Evolutionary conservation across 768 basidiomycete species (phyloP), one percentile per base, ranked within the genome.

Genomic region (Psilocybe tampanensis): DNA sequence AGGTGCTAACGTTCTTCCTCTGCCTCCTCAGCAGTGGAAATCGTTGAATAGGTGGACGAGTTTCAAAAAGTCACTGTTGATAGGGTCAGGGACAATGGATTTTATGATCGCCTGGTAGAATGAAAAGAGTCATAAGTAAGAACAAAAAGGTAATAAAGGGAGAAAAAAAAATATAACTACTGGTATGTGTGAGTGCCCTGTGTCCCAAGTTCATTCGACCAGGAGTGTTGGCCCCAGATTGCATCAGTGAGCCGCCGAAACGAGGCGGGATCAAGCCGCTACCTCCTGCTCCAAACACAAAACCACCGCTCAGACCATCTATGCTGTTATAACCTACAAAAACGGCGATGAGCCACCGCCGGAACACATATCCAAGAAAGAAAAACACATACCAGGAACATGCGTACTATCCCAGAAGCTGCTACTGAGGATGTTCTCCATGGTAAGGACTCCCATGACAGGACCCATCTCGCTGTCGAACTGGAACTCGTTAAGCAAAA

Each of bases 21-120:
- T n/a, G n/a, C n/a, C n/a, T n/a, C n/a, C n/a, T n/a, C n/a, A n/a
- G n/a, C n/a, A n/a, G n/a, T n/a, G 87, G 88, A 99, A 99, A 43
- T 94, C 95, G 69, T 99, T 99, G 8, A 94, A 95, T 15, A 99
- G 84, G 69, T 99, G 97, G 44, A 98, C 96, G 32, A 98, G 88
- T 72, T 94, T 95, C 64, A 98, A 80, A 17, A 98, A 76, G 71
- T 99, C 96, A 1, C 96, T 97, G 61, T 98, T 92, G 68, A 99
- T 93, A 11, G 85, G 73, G 12, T 80, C 70, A 6, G 97, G 97
- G 86, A 99, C 98, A 74, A 98, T 96, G 1, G 95, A 87, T 71
- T 92, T 94, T 90, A 98, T 99, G 74, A 99, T 98, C n/a, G 95
- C 92, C 94, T 96, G 63, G 0, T 58, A 57, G 39, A 52, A 32